Conservation (phyloP, 805 yeast genomes). For the Tetrapisispora namnaoensis region DNA sequence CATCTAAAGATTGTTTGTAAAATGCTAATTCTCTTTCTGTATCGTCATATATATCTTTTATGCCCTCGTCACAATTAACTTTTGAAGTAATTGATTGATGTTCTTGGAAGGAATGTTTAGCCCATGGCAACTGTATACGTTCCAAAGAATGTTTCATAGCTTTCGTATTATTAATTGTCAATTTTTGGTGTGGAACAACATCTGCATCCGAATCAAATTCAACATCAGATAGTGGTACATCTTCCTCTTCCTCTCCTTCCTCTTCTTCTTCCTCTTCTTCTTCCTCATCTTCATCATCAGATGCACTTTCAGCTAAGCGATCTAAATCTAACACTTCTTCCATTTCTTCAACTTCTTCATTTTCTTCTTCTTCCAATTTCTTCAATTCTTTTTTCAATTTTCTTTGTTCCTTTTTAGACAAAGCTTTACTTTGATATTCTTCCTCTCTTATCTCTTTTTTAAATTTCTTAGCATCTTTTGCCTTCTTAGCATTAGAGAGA, state of each 20-base stretch:
- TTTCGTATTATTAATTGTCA: slow-evolving; percentile 78
- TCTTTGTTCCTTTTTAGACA: slow-evolving; percentile 58
- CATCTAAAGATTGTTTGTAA: slow-evolving; percentile 85
- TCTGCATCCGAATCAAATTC: slow-evolving; percentile 93
- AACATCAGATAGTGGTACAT: slow-evolving; percentile 80
- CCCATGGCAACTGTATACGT: slow-evolving; percentile 51
- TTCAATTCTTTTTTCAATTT: slow-evolving; percentile 41
- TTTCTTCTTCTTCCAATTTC: slow-evolving; percentile 29
- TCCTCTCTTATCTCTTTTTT: slow-evolving; percentile 13
- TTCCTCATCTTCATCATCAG: slow-evolving; percentile 35
- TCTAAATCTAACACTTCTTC: slow-evolving; percentile 31
- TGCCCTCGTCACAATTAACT: slow-evolving; percentile 50
- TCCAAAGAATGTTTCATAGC: slow-evolving; percentile 66
- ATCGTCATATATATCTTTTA: slow-evolving; percentile 87
- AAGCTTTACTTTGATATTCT: slow-evolving; percentile 39
- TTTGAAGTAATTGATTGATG: slow-evolving; percentile 65
- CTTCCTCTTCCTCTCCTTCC: slow-evolving; percentile 65
- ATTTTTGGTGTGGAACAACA: slow-evolving; percentile 81
- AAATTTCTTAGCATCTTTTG: slow-evolving; percentile 6
- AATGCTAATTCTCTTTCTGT: slow-evolving; percentile 92
- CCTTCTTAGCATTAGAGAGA: slow-evolving; percentile 10
- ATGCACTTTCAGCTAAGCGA: not conserved
- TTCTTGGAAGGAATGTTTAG: slow-evolving; percentile 66
- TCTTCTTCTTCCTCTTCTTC: slow-evolving; percentile 47
- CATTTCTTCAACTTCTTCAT: slow-evolving; percentile 28